phyloP scores from a whole-genome alignment of 1,284 basidiomycete species.

The Tremellales sp. region DNA sequence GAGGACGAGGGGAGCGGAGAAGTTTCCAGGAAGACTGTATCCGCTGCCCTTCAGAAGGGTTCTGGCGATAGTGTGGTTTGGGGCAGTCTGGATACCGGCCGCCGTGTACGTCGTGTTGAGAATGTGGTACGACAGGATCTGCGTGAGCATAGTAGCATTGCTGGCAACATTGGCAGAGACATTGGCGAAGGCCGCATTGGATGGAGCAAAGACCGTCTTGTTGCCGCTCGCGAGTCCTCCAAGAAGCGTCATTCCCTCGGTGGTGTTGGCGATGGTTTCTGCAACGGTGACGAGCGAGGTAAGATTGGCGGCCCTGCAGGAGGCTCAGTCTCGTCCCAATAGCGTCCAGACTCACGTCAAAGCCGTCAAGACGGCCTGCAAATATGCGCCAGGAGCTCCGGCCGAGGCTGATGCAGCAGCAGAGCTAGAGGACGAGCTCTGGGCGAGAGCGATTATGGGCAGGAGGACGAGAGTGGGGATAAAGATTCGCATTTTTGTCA shows the following conservation, averaged over 20 bases:
- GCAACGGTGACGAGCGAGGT: conserved; percentile 49
- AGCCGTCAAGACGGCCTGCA: conserved; percentile 26
- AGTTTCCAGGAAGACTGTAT: conserved; percentile 31
- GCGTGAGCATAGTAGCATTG: conserved; percentile 49
- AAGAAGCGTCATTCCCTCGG: conserved; percentile 52
- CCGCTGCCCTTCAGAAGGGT: conserved; percentile 56
- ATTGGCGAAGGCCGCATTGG: conserved; percentile 41
- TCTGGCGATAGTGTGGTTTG: conserved; percentile 58
- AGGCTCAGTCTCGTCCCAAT: conserved; percentile 1
- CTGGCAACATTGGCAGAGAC: conserved; percentile 46
- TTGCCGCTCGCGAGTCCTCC: conserved; percentile 45
- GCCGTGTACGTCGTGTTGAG: conserved; percentile 55
- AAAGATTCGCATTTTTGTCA: conserved; percentile 18
- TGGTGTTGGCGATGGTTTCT: conserved; percentile 52
- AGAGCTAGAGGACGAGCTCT: conserved; percentile 7
- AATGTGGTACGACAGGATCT: conserved; percentile 62
- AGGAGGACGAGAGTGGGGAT: conserved; percentile 12
- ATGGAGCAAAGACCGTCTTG: conserved; percentile 50
- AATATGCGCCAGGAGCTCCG: conserved; percentile 16
- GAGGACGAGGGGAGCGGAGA: conserved; percentile 60
- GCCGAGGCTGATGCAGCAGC: conserved; percentile 2
- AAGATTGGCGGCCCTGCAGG: conserved; percentile 46
- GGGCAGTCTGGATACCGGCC: conserved; percentile 43
- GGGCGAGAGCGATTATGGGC: conserved; percentile 10
- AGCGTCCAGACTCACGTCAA: conserved; percentile 27